Evolutionary conservation across 2,329 filamentous ascomycete species (phyloP), one percentile per base, ranked within the genome.

Genomic region (Scopulariopsis brevicaulis): DNA sequence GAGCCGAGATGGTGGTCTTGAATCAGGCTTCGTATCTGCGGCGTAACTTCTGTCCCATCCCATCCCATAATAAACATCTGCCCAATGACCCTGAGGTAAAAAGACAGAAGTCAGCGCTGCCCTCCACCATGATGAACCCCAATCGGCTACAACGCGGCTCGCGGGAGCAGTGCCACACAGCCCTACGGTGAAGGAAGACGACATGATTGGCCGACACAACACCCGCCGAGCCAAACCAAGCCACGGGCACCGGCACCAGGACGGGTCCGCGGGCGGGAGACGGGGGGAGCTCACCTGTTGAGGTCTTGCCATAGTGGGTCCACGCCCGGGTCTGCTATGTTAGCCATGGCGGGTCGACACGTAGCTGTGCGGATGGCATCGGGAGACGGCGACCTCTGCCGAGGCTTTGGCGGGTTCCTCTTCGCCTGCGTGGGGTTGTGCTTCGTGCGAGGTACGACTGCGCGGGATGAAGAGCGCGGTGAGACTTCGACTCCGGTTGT

Each of bases 1-100:
- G 90, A 94, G 58, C 94, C 94, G 54, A 99, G 79, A 69, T 97
- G 89, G 69, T 93, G 84, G 64, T 90, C 81, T 69, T 89, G 84
- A 66, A 96, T 94, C 63, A 92, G 80, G 64, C 83, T 85, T 63
- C 83, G 84, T 68, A 94, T 91, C 71, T 92, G 88, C 60, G 89
- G 89, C 28, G 89, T 93, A 57, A 94, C 85, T 69, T 88, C 82
- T 58, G 87, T 90, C 61, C 89, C 89, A 76, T 94, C 88, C 78
- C 90, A 95, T 69, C 88, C 89, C 85, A 91, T 89, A 70, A 89
- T 86, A 70, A 90, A 78, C 76, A 86, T 81, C 76, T 90, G 87
- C 61, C 87, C 87, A 75, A 90, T 84, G 61, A 82, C 81, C 78
- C 83, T 85, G 46, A n/a, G 24, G 46, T n/a, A n/a, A 14, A 50